Evolutionary conservation across 768 basidiomycete genomes (phyloP).

Genomic region (Suillus weaverae): DNA sequence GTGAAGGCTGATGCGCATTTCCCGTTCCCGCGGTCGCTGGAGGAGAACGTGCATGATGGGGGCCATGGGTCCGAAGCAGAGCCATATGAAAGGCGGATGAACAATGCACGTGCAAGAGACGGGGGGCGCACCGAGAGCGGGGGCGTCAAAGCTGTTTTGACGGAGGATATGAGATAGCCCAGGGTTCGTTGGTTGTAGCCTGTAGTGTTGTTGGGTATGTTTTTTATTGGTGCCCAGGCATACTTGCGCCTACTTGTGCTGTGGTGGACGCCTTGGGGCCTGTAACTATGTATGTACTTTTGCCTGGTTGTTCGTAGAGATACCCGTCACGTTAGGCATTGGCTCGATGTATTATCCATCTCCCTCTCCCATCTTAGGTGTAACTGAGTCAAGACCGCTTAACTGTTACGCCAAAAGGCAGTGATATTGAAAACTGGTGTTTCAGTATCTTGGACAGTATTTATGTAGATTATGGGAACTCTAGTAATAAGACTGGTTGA

Average conservation of each 20-base stretch:
- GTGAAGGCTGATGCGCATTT: conserved; percentile 43
- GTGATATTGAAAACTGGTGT: too few relatives aligned
- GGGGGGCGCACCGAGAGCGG: conserved; percentile 85
- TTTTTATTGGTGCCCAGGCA: conserved; percentile 7
- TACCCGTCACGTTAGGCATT: conserved; percentile 23
- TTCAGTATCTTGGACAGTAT: too few relatives aligned
- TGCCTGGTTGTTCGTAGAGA: conserved; percentile 19
- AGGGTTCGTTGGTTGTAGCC: conserved; percentile 11
- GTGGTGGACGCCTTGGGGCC: conserved; percentile 16
- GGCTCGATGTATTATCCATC: neutral
- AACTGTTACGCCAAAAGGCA: too few relatives aligned
- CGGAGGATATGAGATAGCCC: conserved; percentile 33
- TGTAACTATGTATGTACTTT: conserved; percentile 26
- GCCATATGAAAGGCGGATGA: conserved; percentile 55
- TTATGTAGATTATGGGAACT: too few relatives aligned
- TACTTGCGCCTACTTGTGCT: conserved; percentile 15
- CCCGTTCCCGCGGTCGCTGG: conserved; percentile 62
- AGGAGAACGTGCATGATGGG: conserved; percentile 33
- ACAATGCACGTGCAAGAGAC: conserved; percentile 70
- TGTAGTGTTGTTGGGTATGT: conserved; percentile 17
- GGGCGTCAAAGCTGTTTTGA: conserved; percentile 74
- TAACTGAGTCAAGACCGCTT: too few relatives aligned
- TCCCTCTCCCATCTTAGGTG: neutral
- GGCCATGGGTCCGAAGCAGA: conserved; percentile 19
- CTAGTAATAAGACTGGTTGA: neutral